A percentile compares a stretch with the other conserved stretches of the same genome.
phyloP scores from a whole-genome alignment of 371 early-diverging fungal genomes.

The Blakeslea trispora region DNA sequence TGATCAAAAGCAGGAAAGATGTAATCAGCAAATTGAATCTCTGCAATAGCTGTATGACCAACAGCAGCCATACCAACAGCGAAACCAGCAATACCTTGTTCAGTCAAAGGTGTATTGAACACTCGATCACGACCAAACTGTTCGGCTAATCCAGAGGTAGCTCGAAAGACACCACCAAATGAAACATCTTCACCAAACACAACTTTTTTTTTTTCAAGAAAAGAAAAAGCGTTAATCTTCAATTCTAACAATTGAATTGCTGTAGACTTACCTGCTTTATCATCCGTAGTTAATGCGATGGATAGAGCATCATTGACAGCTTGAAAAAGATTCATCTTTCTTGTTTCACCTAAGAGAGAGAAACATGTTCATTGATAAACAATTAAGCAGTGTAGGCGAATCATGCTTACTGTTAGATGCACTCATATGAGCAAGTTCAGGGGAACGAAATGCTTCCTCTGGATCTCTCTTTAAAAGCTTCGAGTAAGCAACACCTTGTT shows the following conservation, averaged over 20 bases:
- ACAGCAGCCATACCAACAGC: conserved; percentile 97
- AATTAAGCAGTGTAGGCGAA: background rate
- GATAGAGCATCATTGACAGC: conserved; percentile 94
- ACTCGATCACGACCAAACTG: conserved; percentile 92
- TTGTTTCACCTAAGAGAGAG: conserved; percentile 67
- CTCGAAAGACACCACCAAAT: conserved; percentile 97
- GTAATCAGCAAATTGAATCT: conserved; percentile 98
- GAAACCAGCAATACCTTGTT: conserved; percentile 97
- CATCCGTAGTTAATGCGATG: conserved; percentile 86
- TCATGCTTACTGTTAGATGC: conserved; percentile 54
- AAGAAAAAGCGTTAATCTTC: background rate
- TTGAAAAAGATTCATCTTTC: conserved; percentile 93
- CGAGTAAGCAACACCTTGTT: conserved; percentile 78
- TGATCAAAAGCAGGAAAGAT: conserved; percentile 98
- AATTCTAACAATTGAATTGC: background rate
- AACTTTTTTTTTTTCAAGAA: conserved; percentile 57
- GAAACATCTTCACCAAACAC: conserved; percentile 98
- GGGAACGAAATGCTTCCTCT: conserved; percentile 75
- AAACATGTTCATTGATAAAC: too few species aligned
- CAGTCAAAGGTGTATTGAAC: conserved; percentile 96
- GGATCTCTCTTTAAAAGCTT: conserved; percentile 68
- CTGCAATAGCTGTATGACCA: conserved; percentile 97
- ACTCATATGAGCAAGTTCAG: conserved; percentile 67
- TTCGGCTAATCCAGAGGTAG: conserved; percentile 89
- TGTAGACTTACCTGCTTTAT: conserved; percentile 66